Conservation (phyloP, 345 rosid species). For the Ricinus communis region DNA sequence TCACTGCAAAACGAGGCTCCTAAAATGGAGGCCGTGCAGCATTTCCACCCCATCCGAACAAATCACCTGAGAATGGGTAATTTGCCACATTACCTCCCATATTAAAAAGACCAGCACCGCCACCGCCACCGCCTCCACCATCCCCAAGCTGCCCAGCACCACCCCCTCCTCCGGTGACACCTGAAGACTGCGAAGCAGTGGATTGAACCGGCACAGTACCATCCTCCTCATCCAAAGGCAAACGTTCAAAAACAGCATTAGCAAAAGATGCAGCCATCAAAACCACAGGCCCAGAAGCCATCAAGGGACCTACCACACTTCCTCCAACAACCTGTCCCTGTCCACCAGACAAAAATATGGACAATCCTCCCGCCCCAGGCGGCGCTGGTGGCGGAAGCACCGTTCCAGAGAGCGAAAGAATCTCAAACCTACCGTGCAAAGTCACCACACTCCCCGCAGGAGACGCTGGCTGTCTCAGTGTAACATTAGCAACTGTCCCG, state of each 20-base stretch:
- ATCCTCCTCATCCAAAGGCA: constrained; percentile 54
- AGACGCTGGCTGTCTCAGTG: constrained; percentile 61
- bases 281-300: constrained; percentile 68
- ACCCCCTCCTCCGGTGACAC: constrained; percentile 48
- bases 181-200: constrained; percentile 60
- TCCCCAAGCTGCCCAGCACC: constrained; percentile 33
- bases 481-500: constrained; percentile 65
- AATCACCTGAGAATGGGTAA: constrained; percentile 57
- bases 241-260: constrained; percentile 69
- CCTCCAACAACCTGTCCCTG: constrained; percentile 89
- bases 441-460: constrained; percentile 64
- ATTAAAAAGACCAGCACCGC: constrained; percentile 23
- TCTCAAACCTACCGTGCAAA: constrained; percentile 81
- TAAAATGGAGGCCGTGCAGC: constrained; percentile 56
- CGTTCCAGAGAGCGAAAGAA: constrained; percentile 72
- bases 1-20: not conserved
- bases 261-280: constrained; percentile 79
- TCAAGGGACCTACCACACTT: constrained; percentile 57
- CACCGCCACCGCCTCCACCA: constrained; percentile 26
- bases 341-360: constrained; percentile 69
- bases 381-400: constrained; percentile 87
- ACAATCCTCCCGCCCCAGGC: constrained; percentile 68
- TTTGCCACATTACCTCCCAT: constrained; percentile 47
- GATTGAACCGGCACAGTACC: constrained; percentile 51
- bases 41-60: constrained; percentile 53